Percentiles rank a stretch among this genome's conserved stretches.
These are phyloP conservation scores for Coniochaeta hoffmannii DNA, from an alignment of 2,329 filamentous ascomycete species.

Conservation along the genomic window DNA sequence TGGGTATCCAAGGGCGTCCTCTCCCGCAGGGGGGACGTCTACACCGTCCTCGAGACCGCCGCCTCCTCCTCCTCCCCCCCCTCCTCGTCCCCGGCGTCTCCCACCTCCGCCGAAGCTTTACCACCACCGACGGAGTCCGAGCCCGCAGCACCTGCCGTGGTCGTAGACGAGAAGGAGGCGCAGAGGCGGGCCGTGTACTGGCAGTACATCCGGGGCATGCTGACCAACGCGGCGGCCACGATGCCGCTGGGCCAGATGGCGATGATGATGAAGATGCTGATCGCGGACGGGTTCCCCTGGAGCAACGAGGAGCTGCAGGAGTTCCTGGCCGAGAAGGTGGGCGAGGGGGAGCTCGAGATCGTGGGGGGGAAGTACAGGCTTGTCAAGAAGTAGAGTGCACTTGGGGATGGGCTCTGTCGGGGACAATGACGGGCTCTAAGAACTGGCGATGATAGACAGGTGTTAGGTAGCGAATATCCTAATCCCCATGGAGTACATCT, in stretches of 20 bases:
- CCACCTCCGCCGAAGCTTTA: constrained; percentile 18
- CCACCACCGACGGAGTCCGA: no score
- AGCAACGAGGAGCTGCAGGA: constrained; percentile 81
- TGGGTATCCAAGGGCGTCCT: constrained; percentile 66
- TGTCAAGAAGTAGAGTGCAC: constrained; percentile 39
- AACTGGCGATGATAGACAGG: not conserved
- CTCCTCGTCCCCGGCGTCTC: constrained; percentile 7
- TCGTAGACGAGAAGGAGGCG: constrained; percentile 57
- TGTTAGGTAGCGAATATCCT: no score
- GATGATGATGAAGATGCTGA: constrained; percentile 93
- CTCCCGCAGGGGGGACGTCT: constrained; percentile 48
- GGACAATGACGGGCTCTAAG: not conserved
- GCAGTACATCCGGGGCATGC: constrained; percentile 90
- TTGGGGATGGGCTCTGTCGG: not conserved
- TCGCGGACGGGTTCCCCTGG: constrained; percentile 82
- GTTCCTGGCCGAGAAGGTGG: constrained; percentile 74
- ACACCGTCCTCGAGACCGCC: constrained; percentile 60
- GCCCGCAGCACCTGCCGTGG: constrained; percentile 17
- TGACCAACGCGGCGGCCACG: constrained; percentile 76
- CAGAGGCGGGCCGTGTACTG: constrained; percentile 64
- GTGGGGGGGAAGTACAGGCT: constrained; percentile 64
- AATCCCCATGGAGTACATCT: no score
- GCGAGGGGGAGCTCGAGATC: constrained; percentile 61
- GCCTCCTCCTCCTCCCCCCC: constrained; percentile 12
- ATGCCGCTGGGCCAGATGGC: constrained; percentile 77